Conservation (phyloP, 129 eudicot genomes). For the Ambrosia artemisiifolia region DNA sequence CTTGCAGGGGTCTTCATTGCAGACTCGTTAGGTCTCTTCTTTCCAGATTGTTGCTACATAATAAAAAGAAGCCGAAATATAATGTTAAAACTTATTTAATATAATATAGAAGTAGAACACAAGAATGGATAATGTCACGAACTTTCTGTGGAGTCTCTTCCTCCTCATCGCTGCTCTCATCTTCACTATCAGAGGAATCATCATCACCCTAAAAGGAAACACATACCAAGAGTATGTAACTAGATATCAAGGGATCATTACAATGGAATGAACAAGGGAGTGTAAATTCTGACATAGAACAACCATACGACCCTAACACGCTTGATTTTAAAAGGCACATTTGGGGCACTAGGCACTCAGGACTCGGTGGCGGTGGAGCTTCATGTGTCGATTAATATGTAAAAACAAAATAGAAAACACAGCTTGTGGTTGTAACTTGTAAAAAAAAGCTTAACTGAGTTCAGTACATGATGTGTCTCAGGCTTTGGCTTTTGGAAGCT, state of each 20-base stretch:
- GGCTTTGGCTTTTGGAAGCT: too few species aligned
- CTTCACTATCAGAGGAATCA: conserved; percentile 47
- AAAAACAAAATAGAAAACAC: too few species aligned
- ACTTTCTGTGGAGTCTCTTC: conserved; percentile 85
- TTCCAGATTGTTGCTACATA: conserved; percentile 52
- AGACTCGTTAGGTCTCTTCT: conserved; percentile 66
- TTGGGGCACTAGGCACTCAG: too few species aligned
- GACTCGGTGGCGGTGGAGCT: too few species aligned
- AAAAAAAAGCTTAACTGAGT: too few species aligned
- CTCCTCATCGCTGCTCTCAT: conserved; percentile 42
- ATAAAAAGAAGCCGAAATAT: not conserved
- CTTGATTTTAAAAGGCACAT: too few species aligned
- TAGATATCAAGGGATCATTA: not conserved
- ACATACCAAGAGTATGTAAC: not conserved
- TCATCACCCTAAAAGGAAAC: conserved; percentile 31
- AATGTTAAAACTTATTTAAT: not conserved
- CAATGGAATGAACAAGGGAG: too few species aligned
- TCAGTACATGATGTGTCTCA: too few species aligned
- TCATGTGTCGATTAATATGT: too few species aligned
- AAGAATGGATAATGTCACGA: not conserved
- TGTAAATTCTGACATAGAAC: too few species aligned
- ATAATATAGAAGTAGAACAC: not conserved
- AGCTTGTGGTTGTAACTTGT: too few species aligned
- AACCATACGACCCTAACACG: too few species aligned
- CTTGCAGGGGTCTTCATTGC: conserved; percentile 53